phyloP scores from a whole-genome alignment of 768 basidiomycete species.

The Boletales sp. region DNA sequence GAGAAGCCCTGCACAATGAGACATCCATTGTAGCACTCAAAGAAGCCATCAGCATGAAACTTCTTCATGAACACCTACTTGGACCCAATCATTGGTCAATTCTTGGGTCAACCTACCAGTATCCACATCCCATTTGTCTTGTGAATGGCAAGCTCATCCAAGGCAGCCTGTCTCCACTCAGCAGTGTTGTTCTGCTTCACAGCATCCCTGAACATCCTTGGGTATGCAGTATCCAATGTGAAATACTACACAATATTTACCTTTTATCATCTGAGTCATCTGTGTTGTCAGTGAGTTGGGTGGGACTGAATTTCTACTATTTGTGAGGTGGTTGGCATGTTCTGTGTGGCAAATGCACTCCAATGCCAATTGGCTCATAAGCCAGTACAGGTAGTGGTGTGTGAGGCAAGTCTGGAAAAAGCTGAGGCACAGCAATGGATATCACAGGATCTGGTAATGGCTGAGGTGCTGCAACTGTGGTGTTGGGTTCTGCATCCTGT shows the following conservation, averaged over 20 bases:
- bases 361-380: background rate
- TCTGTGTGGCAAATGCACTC: background rate
- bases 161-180: too few relatives aligned
- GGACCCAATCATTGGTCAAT: slow-evolving; percentile 27
- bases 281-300: background rate
- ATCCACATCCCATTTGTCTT: slow-evolving; percentile 26
- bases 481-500: too few relatives aligned
- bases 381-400: too few relatives aligned
- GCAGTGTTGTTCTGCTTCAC: too few relatives aligned
- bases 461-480: too few relatives aligned
- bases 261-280: background rate
- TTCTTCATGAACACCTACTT: slow-evolving; percentile 34
- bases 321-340: background rate
- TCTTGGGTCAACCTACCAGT: slow-evolving; percentile 21
- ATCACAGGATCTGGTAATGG: too few relatives aligned
- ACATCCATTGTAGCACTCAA: slow-evolving; percentile 35
- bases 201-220: too few relatives aligned
- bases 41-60: slow-evolving; percentile 19
- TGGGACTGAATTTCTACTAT: slow-evolving; percentile 1
- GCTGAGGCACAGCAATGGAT: too few relatives aligned
- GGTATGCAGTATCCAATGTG: background rate
- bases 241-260: background rate
- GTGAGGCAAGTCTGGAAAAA: too few relatives aligned
- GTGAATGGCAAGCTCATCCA: too few relatives aligned
- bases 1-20: slow-evolving; percentile 35